These are phyloP conservation scores for Zygosaccharomyces bisporus DNA, from an alignment of 805 yeast species.

Conservation along the genomic window DNA sequence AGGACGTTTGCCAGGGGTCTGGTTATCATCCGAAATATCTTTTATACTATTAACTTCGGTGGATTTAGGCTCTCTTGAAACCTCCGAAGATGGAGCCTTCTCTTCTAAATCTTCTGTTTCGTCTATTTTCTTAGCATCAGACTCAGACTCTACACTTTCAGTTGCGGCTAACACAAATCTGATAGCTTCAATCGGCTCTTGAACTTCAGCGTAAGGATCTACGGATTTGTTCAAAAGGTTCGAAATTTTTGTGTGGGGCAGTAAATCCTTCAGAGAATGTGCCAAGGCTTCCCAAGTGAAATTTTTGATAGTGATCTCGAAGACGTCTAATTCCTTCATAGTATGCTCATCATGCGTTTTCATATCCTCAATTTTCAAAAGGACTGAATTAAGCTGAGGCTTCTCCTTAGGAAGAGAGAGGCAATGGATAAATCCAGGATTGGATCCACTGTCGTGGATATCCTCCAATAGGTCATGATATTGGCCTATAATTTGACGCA, in stretches of 20 bases:
- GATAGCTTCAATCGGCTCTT: conserved; percentile 46
- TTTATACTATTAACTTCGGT: conserved; percentile 18
- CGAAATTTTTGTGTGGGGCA: conserved; percentile 40
- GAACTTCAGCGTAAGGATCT: conserved; percentile 52
- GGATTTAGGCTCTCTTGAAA: conserved; percentile 13
- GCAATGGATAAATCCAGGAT: not conserved
- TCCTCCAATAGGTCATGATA: conserved; percentile 18
- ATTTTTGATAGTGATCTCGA: conserved; percentile 23
- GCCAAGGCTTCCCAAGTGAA: conserved; percentile 33
- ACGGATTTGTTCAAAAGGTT: conserved; percentile 36
- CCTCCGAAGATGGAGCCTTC: not conserved
- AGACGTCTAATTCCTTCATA: conserved; percentile 35
- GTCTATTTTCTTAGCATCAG: conserved; percentile 5
- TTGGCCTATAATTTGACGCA: conserved; percentile 16
- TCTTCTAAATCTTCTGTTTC: conserved; percentile 21
- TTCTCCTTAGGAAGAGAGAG: conserved; percentile 27
- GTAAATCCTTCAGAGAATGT: conserved; percentile 22
- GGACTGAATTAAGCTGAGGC: conserved; percentile 26
- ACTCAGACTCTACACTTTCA: conserved; percentile 1
- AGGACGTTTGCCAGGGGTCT: conserved; percentile 17
- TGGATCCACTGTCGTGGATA: conserved; percentile 17
- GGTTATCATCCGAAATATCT: conserved; percentile 14
- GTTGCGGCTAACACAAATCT: conserved; percentile 31
- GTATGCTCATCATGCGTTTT: conserved; percentile 37
- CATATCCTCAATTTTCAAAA: conserved; percentile 36